Evolutionary conservation across 805 yeast species (phyloP), one percentile per base, ranked within the genome.

Genomic region (Candida parachauliodes): DNA sequence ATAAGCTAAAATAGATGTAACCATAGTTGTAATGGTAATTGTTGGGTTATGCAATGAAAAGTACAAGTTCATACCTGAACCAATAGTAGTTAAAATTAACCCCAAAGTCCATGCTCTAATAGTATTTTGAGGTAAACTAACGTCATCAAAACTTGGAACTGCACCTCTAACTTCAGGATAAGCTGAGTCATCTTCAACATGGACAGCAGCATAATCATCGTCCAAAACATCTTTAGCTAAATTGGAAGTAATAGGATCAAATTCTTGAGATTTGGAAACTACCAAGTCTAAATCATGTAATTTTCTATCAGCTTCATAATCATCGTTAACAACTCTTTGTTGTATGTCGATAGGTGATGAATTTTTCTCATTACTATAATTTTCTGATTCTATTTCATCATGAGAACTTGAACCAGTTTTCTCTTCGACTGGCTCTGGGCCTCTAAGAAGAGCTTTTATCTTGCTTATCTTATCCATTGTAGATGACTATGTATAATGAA

Each of bases 161-260:
- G 80, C 73, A 19, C 84, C 74, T 54, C 87, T 69, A 15, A 80
- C 85, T 55, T 80, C 86, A 1, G 83, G 77, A 51, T 79, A 80
- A 8, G 84, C 83, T 15, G 68, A 61, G 36, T 54, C 53, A 41
- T 55, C 66, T 46, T 72, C 59, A 52, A 65, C 62, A 21, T 58
- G 48, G 22, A 66, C 62, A 16, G 73, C 74, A 34, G 67, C 64
- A 37, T 64, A 65, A 20, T 61, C 70, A 42, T 60, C 66, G 7
- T 48, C 51, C 21, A 49, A 28, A 20, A 56, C 43, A 5, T 49
- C 58, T 33, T 52, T 34, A 6, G 43, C 47, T 31, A 58, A 36
- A 25, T 51, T 38, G 11, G 63, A 57, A 25, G 62, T 51, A 19
- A 60, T 52, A 0, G 64, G 60, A 44, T 60, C 66, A 35, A 57